Evolutionary conservation across 169 alveolate genomes (phyloP), one percentile per base, ranked within the genome.

Genomic region (Plasmodium gonderi): DNA sequence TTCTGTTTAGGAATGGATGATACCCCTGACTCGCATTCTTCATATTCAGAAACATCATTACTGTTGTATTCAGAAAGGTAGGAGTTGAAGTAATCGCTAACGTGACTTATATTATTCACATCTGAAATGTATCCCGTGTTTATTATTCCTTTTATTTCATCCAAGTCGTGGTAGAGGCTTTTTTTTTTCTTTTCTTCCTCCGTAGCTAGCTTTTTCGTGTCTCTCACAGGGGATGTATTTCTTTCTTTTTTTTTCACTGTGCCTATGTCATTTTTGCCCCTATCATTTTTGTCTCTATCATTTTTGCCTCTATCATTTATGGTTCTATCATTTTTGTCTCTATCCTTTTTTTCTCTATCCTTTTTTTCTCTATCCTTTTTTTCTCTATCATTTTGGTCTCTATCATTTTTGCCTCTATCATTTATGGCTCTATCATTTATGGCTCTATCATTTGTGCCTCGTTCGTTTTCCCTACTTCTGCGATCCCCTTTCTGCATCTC

Each of bases 41-140:
- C 81, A 45, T 69, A 82, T 36, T 82, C 91, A 12, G 91, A 82
- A 12, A 82, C 47, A 42, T 82, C 81, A 14, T 42, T 49, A 23
- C 91, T 82, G 44, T 82, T 82, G 17, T 79, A 82, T 29, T 82
- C 91, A 0, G 91, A 82, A 0, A 82, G 78, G n/a, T 82, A 82
- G 23, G 91, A 42, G 8, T 42, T 82, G 42, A 82, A 82, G 26
- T 4, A 72, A 31, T 82, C 82, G 40, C 91, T 69, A 47, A 47
- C 82, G 29, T 82, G 54, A 54, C 67, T 45, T 68, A 82, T 82
- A 38, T 82, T 69, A 7, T 82, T 82, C 60, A 82, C 76, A 14
- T 82, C 91, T 9, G 91, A 82, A 12, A 82, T 40, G 33, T 82
- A 69, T 36, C 91, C 91, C 20, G 38, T 29, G 33, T 2, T 33